These are phyloP conservation scores for Torulaspora pretoriensis DNA, from an alignment of 1,139 yeast species.

Conservation along the genomic window DNA sequence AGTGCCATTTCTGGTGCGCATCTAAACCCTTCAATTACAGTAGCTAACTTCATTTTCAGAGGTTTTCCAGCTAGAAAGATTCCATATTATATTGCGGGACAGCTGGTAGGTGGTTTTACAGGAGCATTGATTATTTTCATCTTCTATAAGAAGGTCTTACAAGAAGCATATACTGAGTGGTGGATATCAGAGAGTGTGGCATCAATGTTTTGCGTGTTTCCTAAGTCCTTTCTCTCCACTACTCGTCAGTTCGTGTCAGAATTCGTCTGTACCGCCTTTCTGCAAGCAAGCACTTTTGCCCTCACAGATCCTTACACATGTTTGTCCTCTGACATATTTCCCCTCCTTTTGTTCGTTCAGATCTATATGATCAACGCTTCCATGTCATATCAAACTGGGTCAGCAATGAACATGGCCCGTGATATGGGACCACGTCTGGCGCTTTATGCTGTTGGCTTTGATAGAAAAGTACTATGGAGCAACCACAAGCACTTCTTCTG, in stretches of 20 bases:
- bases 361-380: slow-evolving; percentile 44
- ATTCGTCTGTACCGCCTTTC: slow-evolving; percentile 42
- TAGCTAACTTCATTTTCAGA: slow-evolving; percentile 41
- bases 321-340: slow-evolving; percentile 44
- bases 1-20: slow-evolving; percentile 44
- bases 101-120: slow-evolving; percentile 41
- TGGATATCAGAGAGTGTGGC: slow-evolving; percentile 27
- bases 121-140: slow-evolving; percentile 41
- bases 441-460: slow-evolving; percentile 44
- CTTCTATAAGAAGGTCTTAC: slow-evolving; percentile 34
- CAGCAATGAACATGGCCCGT: slow-evolving; percentile 50
- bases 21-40: slow-evolving; percentile 43
- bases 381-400: slow-evolving; percentile 49
- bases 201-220: slow-evolving; percentile 46
- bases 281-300: slow-evolving; percentile 45
- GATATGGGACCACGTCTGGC: slow-evolving; percentile 52
- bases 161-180: slow-evolving; percentile 30
- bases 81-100: slow-evolving; percentile 41
- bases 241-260: slow-evolving; percentile 47
- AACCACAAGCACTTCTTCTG: slow-evolving; percentile 45
- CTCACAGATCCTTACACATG: slow-evolving; percentile 48
- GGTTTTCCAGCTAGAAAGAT: slow-evolving; percentile 44
- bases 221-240: slow-evolving; percentile 41
- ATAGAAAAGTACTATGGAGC: slow-evolving; percentile 39
- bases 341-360: slow-evolving; percentile 43